Conservation (phyloP, 495 filamentous ascomycete species). For the Polyplosphaeria fusca region DNA sequence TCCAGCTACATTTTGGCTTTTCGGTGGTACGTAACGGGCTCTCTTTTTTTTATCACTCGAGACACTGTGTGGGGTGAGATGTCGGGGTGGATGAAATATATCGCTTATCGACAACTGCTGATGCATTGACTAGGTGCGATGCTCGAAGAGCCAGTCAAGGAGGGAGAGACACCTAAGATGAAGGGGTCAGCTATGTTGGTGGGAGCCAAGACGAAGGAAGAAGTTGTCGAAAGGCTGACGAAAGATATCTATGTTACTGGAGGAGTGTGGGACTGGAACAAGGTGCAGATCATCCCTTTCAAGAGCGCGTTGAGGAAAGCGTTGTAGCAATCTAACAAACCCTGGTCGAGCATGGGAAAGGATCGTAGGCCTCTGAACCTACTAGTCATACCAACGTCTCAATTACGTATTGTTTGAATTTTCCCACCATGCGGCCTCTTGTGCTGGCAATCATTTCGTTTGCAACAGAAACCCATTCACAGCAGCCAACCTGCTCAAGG, state of each 20-base stretch:
- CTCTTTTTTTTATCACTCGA: no score
- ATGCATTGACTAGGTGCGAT: constrained; percentile 64
- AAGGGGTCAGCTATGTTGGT: constrained; percentile 67
- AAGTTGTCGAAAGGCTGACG: constrained; percentile 61
- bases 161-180: constrained; percentile 62
- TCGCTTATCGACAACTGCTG: no score
- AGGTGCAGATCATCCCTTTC: constrained; percentile 50
- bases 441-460: no score
- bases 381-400: no score
- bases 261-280: constrained; percentile 84
- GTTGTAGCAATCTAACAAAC: no score
- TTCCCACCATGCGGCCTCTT: no score
- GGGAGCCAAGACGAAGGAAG: constrained; percentile 62
- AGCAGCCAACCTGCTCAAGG: no score
- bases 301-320: constrained; percentile 40
- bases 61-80: no score
- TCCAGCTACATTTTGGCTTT: constrained; percentile 32
- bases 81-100: no score
- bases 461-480: no score
- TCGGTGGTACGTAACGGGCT: constrained; percentile 25
- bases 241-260: constrained; percentile 66
- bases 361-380: no score
- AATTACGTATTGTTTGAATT: no score
- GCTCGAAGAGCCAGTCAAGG: constrained; percentile 62
- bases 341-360: not conserved